Conservation (phyloP, 805 yeast genomes). For the Kockiozyma suomiensis region DNA sequence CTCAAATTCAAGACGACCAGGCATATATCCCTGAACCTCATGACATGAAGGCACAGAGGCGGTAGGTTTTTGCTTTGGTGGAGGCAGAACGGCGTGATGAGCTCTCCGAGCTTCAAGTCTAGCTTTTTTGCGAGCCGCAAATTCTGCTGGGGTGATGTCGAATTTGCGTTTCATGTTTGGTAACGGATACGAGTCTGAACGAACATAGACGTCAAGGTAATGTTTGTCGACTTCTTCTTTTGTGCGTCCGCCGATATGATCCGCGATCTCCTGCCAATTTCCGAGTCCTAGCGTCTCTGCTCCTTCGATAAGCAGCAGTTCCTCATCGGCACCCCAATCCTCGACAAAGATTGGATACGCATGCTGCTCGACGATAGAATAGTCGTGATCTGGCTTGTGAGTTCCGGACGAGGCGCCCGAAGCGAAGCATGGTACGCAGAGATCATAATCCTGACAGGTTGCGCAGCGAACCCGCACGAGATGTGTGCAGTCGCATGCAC, state of each 20-base stretch:
- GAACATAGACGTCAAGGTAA: slow-evolving; percentile 69
- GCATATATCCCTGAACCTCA: slow-evolving; percentile 97
- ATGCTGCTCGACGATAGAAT: slow-evolving; percentile 88
- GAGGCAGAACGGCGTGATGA: slow-evolving; percentile 67
- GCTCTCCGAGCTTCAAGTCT: slow-evolving; percentile 67
- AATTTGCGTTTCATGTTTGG: slow-evolving; percentile 82
- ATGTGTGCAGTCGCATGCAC: slow-evolving; percentile 94
- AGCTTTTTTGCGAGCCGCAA: slow-evolving; percentile 64
- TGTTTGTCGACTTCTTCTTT: slow-evolving; percentile 91
- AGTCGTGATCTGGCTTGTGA: slow-evolving; percentile 94
- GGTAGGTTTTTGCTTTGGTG: slow-evolving; percentile 81
- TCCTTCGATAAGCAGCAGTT: slow-evolving; percentile 82
- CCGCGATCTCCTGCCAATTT: slow-evolving; percentile 98
- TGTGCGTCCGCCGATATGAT: slow-evolving; percentile 88
- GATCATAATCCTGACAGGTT: slow-evolving; percentile 86
- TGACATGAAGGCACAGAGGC: slow-evolving; percentile 96
- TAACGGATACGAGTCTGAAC: slow-evolving; percentile 76
- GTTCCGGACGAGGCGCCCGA: slow-evolving; percentile 76
- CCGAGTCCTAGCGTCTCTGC: slow-evolving; percentile 91
- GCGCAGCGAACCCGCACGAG: slow-evolving; percentile 91
- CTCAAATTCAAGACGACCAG: slow-evolving; percentile 96
- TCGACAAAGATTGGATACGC: slow-evolving; percentile 87
- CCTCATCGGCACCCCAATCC: slow-evolving; percentile 96
- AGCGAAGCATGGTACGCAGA: slow-evolving; percentile 97
- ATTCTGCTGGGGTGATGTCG: slow-evolving; percentile 65